Conservation (phyloP, 192 early-diverging fungal genomes). For the Backusella australiensis region DNA sequence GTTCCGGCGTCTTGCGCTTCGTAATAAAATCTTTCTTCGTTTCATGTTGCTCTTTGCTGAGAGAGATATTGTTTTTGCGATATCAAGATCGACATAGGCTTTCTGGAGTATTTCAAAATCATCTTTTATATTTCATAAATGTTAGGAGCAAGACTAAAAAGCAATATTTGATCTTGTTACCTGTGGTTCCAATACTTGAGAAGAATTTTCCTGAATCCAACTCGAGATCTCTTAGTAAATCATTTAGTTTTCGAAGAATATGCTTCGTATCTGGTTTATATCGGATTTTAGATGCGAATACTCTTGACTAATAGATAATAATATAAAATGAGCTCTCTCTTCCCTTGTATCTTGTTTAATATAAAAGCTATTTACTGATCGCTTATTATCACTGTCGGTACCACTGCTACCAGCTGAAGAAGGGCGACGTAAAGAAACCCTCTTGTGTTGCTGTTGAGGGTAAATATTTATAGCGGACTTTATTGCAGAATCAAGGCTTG, state of each 20-base stretch:
- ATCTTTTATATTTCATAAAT: background rate
- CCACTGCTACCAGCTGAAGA: background rate
- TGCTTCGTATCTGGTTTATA: slow-evolving; percentile 31
- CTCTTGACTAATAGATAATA: background rate
- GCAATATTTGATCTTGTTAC: background rate
- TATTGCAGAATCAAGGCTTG: slow-evolving; percentile 29
- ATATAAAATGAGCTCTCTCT: background rate
- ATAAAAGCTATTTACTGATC: background rate
- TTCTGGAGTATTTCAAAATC: slow-evolving; percentile 23
- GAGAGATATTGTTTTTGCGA: slow-evolving; percentile 24
- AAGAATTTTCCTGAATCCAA: slow-evolving; percentile 28
- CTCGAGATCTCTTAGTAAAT: slow-evolving; percentile 19
- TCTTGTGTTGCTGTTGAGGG: background rate
- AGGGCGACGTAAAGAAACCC: background rate
- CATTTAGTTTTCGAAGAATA: slow-evolving; percentile 23
- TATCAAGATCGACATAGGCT: slow-evolving; percentile 19
- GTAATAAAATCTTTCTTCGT: slow-evolving; percentile 20
- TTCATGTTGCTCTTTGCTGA: slow-evolving; percentile 24
- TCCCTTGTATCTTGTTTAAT: background rate
- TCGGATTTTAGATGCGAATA: slow-evolving; percentile 18
- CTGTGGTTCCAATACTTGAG: slow-evolving; percentile 16
- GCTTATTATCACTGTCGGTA: background rate
- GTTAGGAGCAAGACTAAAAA: background rate
- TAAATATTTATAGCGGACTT: slow-evolving; percentile 25
- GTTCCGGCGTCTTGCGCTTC: background rate